Percentiles rank a stretch among this genome's conserved stretches.
These are phyloP conservation scores for Raphanus hybrid DNA, from an alignment of 441 rosid genomes.

Conservation along the genomic window DNA sequence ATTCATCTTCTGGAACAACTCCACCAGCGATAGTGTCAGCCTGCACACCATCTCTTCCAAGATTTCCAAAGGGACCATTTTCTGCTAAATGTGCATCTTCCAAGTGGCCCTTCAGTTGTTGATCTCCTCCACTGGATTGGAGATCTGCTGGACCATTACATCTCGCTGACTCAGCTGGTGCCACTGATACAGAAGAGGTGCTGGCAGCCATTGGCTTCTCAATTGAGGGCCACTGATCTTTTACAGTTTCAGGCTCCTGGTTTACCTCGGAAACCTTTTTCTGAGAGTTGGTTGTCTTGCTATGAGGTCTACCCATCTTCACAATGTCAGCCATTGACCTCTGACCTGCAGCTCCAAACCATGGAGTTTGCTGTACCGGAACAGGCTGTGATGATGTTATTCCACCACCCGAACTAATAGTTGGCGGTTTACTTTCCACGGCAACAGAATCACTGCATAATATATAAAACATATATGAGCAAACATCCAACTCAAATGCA, in stretches of 20 bases:
- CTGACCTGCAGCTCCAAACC: slow-evolving; percentile 64
- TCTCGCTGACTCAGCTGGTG: slow-evolving; percentile 52
- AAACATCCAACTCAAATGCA: neutral
- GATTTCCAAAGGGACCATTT: slow-evolving; percentile 51
- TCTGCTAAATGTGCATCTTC: slow-evolving; percentile 56
- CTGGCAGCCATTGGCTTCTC: slow-evolving; percentile 59
- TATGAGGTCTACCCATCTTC: slow-evolving; percentile 56
- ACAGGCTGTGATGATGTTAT: slow-evolving; percentile 54
- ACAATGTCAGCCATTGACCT: slow-evolving; percentile 68
- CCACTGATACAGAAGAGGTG: slow-evolving; percentile 54
- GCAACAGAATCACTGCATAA: slow-evolving; percentile 63
- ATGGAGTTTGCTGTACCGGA: slow-evolving; percentile 67
- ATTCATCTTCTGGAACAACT: slow-evolving; percentile 50
- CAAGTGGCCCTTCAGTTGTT: slow-evolving; percentile 51
- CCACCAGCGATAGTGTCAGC: slow-evolving; percentile 63
- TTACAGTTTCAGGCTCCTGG: slow-evolving; percentile 48
- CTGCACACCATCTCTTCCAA: slow-evolving; percentile 23
- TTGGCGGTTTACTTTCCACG: slow-evolving; percentile 49
- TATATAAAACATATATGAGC: slow-evolving; percentile 35
- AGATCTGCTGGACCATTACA: slow-evolving; percentile 55
- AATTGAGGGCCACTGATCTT: slow-evolving; percentile 84
- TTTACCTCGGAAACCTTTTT: slow-evolving; percentile 43
- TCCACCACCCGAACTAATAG: slow-evolving; percentile 49
- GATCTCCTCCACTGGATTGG: slow-evolving; percentile 52
- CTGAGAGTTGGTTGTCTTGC: slow-evolving; percentile 8